A percentile compares a stretch with the other conserved stretches of the same genome.
phyloP scores from a whole-genome alignment of 164 flowering plant species.

The Liriodendron chinense region DNA sequence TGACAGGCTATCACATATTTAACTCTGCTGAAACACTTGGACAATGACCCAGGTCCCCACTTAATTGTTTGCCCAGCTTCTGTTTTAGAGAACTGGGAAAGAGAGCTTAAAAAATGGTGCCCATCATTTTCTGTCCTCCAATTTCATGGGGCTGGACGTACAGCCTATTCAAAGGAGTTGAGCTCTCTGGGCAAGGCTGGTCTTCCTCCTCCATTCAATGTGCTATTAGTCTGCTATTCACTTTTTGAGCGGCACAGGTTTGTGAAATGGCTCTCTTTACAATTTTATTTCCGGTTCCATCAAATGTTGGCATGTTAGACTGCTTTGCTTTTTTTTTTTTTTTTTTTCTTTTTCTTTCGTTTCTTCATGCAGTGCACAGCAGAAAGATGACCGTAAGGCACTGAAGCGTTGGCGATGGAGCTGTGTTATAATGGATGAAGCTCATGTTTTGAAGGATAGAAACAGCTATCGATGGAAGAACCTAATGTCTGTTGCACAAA shows the following conservation, averaged over 20 bases:
- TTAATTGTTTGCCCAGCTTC: slow-evolving; percentile 97
- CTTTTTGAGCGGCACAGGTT: slow-evolving; percentile 97
- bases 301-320: background rate
- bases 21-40: slow-evolving; percentile 69
- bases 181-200: slow-evolving; percentile 65
- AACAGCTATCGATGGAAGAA: slow-evolving; percentile 95
- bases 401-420: slow-evolving; percentile 90
- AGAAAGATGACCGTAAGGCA: slow-evolving; percentile 92
- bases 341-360: background rate
- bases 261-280: background rate
- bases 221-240: slow-evolving; percentile 89
- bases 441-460: slow-evolving; percentile 96
- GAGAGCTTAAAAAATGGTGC: slow-evolving; percentile 92
- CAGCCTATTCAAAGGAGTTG: slow-evolving; percentile 71
- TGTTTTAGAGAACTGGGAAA: slow-evolving; percentile 96
- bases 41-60: slow-evolving; percentile 90
- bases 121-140: slow-evolving; percentile 82
- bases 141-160: slow-evolving; percentile 78
- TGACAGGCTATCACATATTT: slow-evolving; percentile 91
- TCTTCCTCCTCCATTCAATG: slow-evolving; percentile 83
- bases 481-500: slow-evolving; percentile 81
- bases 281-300: background rate
- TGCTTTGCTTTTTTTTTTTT: background rate
- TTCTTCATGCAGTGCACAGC: slow-evolving; percentile 60
- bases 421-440: slow-evolving; percentile 97